Evolutionary conservation across 2,329 filamentous ascomycete species (phyloP).

Genomic region (Lasiodiplodia sp.): DNA sequence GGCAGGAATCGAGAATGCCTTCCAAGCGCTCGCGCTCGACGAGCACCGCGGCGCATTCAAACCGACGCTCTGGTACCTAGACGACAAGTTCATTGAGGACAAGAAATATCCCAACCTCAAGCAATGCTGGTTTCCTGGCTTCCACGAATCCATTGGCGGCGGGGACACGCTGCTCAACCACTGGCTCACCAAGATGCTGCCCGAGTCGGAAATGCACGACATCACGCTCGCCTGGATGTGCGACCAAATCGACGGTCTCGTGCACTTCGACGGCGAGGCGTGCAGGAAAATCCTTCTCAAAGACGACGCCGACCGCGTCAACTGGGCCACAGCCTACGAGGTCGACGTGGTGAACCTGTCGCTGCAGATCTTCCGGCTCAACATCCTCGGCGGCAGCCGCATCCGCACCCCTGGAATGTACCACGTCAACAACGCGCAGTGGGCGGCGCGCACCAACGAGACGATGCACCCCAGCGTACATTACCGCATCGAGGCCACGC

Average conservation of each 20-base stretch:
- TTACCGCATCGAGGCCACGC: not conserved
- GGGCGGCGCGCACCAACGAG: constrained; percentile 20
- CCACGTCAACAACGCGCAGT: not conserved
- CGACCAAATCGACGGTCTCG: constrained; percentile 23
- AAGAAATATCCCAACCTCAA: constrained; percentile 43
- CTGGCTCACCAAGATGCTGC: not conserved
- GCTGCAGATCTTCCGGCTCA: not conserved
- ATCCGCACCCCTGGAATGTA: constrained; percentile 10
- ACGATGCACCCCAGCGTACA: constrained; percentile 14
- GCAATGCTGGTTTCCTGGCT: constrained; percentile 65
- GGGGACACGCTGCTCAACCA: constrained; percentile 43
- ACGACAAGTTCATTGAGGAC: not conserved
- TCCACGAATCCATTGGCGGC: constrained; percentile 61
- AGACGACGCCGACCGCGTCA: not conserved
- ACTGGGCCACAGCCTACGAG: constrained; percentile 2
- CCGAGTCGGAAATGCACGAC: constrained; percentile 40
- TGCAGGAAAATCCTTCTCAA: not conserved
- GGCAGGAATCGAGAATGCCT: constrained; percentile 59
- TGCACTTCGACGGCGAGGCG: not conserved
- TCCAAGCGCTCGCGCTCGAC: constrained; percentile 63
- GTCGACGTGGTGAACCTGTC: not conserved
- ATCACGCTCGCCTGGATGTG: constrained; percentile 54
- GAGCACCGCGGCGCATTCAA: constrained; percentile 60
- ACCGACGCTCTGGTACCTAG: constrained; percentile 61
- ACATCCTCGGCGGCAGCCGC: not conserved